Evolutionary conservation across 148 eudicot species (phyloP).

Genomic region (Nepenthes gracilis): DNA sequence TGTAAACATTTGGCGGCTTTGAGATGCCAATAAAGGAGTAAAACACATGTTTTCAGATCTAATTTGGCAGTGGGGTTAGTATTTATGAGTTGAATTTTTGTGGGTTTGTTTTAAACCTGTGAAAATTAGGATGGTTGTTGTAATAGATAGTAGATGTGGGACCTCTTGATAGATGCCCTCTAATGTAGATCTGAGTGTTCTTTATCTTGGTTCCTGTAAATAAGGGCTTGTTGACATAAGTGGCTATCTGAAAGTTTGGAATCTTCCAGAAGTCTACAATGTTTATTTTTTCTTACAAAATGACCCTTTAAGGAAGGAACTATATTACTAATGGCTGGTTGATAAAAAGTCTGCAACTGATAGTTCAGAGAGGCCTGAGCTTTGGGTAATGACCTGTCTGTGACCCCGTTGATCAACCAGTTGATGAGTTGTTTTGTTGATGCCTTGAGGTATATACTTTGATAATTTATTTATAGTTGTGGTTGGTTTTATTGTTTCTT

Average conservation of each 20-base stretch:
- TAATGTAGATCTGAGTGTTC: constrained; percentile 10
- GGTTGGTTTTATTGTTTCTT: background rate
- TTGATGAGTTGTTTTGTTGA: constrained; percentile 13
- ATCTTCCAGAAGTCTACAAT: too few relatives aligned
- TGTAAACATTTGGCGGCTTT: too few relatives aligned
- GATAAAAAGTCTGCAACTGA: too few relatives aligned
- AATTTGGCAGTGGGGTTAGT: constrained; percentile 6
- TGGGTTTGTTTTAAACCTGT: constrained; percentile 9
- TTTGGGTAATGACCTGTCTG: too few relatives aligned
- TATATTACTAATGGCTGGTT: background rate
- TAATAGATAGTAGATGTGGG: constrained; percentile 28
- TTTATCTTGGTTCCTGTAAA: background rate
- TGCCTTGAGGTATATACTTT: background rate
- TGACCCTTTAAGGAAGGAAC: background rate
- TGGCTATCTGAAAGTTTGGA: background rate
- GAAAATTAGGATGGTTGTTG: constrained; percentile 10
- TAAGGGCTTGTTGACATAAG: background rate
- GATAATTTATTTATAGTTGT: constrained; percentile 3
- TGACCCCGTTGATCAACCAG: constrained; percentile 6
- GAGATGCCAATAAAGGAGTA: background rate
- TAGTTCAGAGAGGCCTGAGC: too few relatives aligned
- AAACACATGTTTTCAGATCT: constrained; percentile 13
- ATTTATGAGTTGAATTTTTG: constrained; percentile 7
- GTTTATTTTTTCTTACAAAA: background rate
- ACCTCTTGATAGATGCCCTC: constrained; percentile 26